Evolutionary conservation across 1,284 basidiomycete species (phyloP), one percentile per base, ranked within the genome.

Genomic region (Sanghuangporus weigelae): DNA sequence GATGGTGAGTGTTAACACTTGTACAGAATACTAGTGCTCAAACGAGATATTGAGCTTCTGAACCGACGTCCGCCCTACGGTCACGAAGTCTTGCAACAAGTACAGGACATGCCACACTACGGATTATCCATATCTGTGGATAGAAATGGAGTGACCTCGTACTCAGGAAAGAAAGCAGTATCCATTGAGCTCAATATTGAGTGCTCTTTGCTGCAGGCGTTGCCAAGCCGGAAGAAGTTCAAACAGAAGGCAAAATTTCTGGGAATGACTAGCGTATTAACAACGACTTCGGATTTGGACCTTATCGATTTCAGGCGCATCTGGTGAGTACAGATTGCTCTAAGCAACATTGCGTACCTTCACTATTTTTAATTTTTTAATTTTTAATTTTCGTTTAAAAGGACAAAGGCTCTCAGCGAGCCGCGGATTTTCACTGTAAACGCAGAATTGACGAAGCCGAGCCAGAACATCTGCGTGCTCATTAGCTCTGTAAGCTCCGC

Each of bases 291-390:
- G 2, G 89, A 92, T 70, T 71, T 84, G 69, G 79, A 83, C 39
- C 83, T 89, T 60, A 72, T 93, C 63, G 90, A 93, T 71, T 92
- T 89, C 70, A 85, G 90, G 49, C 82, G 89, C 38, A 89, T 89
- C 57, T 78, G 82, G 90, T 92, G 68, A 70, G 86, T 75, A 4
- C 26, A 4, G 26, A 57, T 23, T 7, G 26, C 57, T 57, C 26
- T 31, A 31, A 31, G 26, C 26, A 31, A 31, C n/a, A 31, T 31
- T 31, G 26, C 26, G 26, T 31, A 31, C 23, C 42, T 31, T 21
- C 44, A 51, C 40, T 51, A 57, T 56, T 55, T 38, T 7, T 7
- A 21, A 55, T 39, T 31, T 56, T 11, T 31, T 66, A 48, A 68
- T n/a, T n/a, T n/a, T n/a, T n/a, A n/a, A 69, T 7, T 48, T 55